Conservation (phyloP, 768 basidiomycete species). For the Lactarius indigo region DNA sequence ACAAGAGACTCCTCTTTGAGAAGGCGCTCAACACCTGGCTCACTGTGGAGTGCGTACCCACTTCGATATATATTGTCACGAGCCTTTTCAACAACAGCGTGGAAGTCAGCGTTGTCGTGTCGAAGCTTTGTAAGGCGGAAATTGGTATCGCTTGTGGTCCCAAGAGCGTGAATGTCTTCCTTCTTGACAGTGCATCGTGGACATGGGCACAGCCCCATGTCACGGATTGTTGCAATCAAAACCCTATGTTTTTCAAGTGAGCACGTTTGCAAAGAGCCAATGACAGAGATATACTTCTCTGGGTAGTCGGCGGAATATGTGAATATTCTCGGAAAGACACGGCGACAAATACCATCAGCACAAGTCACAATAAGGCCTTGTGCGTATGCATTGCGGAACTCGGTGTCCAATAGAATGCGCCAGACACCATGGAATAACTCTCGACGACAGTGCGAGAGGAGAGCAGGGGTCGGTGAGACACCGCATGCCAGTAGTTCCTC, state of each 20-base stretch:
- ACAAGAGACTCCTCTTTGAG: too few relatives aligned
- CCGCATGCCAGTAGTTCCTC: slow-evolving; percentile 13
- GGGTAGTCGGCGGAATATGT: slow-evolving; percentile 30
- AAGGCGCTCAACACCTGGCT: too few relatives aligned
- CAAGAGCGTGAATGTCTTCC: too few relatives aligned
- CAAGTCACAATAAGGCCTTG: slow-evolving; percentile 29
- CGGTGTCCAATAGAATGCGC: slow-evolving; percentile 23
- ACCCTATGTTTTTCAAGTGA: background rate
- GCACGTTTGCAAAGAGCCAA: background rate
- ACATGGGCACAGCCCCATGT: too few relatives aligned
- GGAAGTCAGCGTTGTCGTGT: too few relatives aligned
- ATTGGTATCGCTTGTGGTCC: too few relatives aligned
- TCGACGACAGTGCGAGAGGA: slow-evolving; percentile 26
- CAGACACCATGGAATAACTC: slow-evolving; percentile 29
- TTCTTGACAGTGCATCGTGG: too few relatives aligned
- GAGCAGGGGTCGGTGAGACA: background rate
- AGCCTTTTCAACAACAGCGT: too few relatives aligned
- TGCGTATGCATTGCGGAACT: slow-evolving; percentile 27
- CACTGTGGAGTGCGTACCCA: too few relatives aligned
- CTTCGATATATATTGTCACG: too few relatives aligned
- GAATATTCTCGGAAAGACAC: slow-evolving; percentile 28
- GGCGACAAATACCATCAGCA: slow-evolving; percentile 25
- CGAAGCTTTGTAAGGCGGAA: too few relatives aligned
- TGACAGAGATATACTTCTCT: slow-evolving; percentile 28
- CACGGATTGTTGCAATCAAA: background rate